Evolutionary conservation across 345 rosid species (phyloP), one percentile per base, ranked within the genome.

Genomic region (Acer negundo): DNA sequence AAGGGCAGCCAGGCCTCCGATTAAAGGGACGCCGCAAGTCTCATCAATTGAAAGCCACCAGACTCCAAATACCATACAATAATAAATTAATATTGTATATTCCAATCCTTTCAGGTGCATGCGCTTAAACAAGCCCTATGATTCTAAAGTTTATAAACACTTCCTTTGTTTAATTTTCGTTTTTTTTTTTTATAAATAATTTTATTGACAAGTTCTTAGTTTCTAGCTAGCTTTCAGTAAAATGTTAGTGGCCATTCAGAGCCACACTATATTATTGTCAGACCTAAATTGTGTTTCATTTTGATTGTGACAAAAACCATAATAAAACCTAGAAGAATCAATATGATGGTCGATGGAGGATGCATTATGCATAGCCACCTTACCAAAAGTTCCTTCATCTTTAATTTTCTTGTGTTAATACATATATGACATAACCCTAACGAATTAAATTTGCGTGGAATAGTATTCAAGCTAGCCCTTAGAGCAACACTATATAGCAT

Each of bases 211-310:
- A 58, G 24, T 42, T 63, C 55, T 49, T 17, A 24, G 19, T 74
- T 73, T 62, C 7, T 2, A 7, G 55, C 23, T 74, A 19, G 11
- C 19, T 64, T 75, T 64, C 62, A 7, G 28, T 28, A 28, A 31
- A 19, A 13, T n/a, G 28, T 74, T 63, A 63, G 77, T 74, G 77
- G 62, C 77, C 77, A 63, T 19, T 63, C 28, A 28, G 62, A 47
- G 13, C 46, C 67, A n/a, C 77, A 44, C 46, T 53, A n/a, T 47
- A 6, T 28, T 74, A 0, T 26, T 10, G 10, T 42, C 16, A 55
- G 10, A 38, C 53, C 2, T 62, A 44, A 26, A 35, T 5, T 35
- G 38, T 35, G 38, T 35, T 46, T 15, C 55, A 49, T 19, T 63
- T 28, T 51, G 47, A 17, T 31, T 64, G 23, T 74, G 62, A 26